Evolutionary conservation across 495 filamentous ascomycete species (phyloP), one percentile per base, ranked within the genome.

Genomic region (Opeltia flavorubescens): DNA sequence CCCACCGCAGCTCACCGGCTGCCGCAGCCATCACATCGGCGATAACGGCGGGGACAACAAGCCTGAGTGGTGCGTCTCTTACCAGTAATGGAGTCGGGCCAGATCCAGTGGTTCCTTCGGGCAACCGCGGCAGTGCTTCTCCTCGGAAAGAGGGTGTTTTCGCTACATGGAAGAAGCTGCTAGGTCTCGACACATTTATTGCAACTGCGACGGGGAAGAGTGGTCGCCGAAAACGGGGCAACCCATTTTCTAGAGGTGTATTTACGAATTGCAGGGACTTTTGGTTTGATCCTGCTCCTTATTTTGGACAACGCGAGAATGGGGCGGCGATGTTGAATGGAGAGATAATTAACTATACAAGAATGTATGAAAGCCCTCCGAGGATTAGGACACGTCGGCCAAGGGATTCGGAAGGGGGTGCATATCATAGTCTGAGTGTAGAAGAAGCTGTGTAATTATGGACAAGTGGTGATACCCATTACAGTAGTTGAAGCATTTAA

Each of bases 181-280:
- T 98, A 1, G 91, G 91, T 2, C 71, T 98, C 11, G 93, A 96
- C 55, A 83, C 86, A 0, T 95, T 96, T 52, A 80, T 95, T 52
- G 83, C 85, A 50, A 83, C 82, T 5, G 89, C 87, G 1, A 72
- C 78, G 7, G 81, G 80, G 8, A 68, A 77, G 18, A 64, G 64
- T 26, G 73, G 74, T 1, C 66, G 71, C 36, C 58, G 59, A 17
- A 68, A 66, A 23, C 74, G 76, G 46, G 66, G 69, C 26, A 98
- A 98, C 55, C 87, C 86, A 0, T 98, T 86, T 62, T 89, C 83
- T 26, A 73, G 76, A 29, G 91, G 93, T 15, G 60, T 85, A 13
- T 50, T 89, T 24, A 78, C 77, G 27, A 98, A 98, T 53, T 96
- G 89, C 58, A 86, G 78, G 47, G 91, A 98, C 62, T 98, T 98